Conservation (phyloP, 225 moss, liverwort and hornwort genomes). For the Bryoerythrophyllum caledonicum region DNA sequence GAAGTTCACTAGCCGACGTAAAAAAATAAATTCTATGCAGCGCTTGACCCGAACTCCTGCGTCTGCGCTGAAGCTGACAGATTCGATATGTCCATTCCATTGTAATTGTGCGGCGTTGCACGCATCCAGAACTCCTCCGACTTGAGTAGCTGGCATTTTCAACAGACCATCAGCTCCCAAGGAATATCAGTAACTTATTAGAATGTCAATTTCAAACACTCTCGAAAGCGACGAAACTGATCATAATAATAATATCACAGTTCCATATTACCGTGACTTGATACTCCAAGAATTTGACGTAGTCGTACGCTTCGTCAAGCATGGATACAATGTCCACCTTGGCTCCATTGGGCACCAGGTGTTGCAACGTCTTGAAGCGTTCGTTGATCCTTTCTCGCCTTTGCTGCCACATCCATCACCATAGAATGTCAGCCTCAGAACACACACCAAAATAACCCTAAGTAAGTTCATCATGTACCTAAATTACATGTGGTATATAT, state of each 20-base stretch:
- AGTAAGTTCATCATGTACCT: neutral
- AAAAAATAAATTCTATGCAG: neutral
- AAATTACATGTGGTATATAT: neutral
- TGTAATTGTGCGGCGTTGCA: conserved; percentile 65
- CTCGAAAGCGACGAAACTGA: neutral
- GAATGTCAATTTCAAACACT: neutral
- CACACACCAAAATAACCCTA: too few relatives aligned
- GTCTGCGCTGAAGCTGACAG: conserved; percentile 38
- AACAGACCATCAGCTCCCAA: too few relatives aligned
- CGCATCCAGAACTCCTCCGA: conserved; percentile 70
- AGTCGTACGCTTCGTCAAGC: conserved; percentile 52
- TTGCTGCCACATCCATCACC: conserved; percentile 45
- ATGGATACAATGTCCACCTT: conserved; percentile 22
- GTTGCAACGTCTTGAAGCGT: conserved; percentile 64
- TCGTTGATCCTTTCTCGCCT: conserved; percentile 72
- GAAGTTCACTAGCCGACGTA: neutral
- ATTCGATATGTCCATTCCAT: conserved; percentile 61
- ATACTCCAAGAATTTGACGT: conserved; percentile 71
- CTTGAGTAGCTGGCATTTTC: conserved; percentile 45
- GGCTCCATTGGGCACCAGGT: conserved; percentile 49
- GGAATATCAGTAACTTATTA: neutral
- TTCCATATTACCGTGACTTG: conserved; percentile 47
- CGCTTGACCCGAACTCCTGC: conserved; percentile 44
- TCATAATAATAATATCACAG: neutral
- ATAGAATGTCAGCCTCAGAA: neutral